Conservation (phyloP, 192 early-diverging fungal genomes). For the Rhizophagus clarus region DNA sequence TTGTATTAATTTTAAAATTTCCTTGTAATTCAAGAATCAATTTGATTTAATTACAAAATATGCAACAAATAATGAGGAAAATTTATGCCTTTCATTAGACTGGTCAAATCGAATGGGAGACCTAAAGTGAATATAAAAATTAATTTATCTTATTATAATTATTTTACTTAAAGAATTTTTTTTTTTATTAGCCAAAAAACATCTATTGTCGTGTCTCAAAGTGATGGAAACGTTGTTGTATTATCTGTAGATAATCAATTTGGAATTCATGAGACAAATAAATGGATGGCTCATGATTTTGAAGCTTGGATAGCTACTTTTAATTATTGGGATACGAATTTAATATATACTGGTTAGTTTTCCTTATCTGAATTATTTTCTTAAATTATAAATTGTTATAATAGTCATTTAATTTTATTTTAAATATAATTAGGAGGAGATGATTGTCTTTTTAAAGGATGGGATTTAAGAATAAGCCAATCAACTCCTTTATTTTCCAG, state of each 20-base stretch:
- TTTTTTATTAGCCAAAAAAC: slow-evolving; percentile 30
- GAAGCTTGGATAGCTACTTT: slow-evolving; percentile 96
- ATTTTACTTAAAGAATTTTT: neutral
- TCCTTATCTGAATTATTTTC: neutral
- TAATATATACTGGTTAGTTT: slow-evolving; percentile 72
- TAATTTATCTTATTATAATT: neutral
- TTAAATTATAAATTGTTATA: neutral
- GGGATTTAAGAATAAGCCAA: slow-evolving; percentile 74
- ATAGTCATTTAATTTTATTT: neutral
- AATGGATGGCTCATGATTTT: slow-evolving; percentile 85
- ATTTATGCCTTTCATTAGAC: slow-evolving; percentile 85
- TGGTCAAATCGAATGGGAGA: slow-evolving; percentile 74
- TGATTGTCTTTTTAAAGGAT: slow-evolving; percentile 83
- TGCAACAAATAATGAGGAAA: slow-evolving; percentile 49
- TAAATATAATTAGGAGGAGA: slow-evolving; percentile 65
- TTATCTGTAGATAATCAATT: slow-evolving; percentile 51
- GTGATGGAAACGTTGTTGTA: slow-evolving; percentile 70
- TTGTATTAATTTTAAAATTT: neutral
- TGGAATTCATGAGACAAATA: slow-evolving; percentile 33
- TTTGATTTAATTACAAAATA: slow-evolving; percentile 38
- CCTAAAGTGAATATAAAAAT: slow-evolving; percentile 13
- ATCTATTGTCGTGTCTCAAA: slow-evolving; percentile 69
- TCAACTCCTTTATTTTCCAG: slow-evolving; percentile 61
- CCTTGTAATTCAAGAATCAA: slow-evolving; percentile 31
- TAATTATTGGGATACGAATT: slow-evolving; percentile 73